Percentiles rank a stretch among this genome's conserved stretches.
Conservation (phyloP, 805 yeast species). For the Sugiyamaella valdiviana region DNA sequence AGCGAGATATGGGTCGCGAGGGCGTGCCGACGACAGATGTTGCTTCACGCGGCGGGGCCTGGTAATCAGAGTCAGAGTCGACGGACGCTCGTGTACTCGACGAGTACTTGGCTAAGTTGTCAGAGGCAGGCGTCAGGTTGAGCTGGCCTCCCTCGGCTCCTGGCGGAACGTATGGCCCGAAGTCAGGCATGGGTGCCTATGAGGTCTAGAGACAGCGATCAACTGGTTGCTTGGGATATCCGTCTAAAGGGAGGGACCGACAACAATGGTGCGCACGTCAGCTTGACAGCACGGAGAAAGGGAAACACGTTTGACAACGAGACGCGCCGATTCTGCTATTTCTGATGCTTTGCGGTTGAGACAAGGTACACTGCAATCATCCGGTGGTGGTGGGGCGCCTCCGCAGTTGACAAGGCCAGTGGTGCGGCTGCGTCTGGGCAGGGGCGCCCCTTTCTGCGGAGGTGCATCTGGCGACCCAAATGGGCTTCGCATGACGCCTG, state of each 20-base stretch:
- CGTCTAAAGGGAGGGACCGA: too few relatives aligned
- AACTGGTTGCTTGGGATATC: too few relatives aligned
- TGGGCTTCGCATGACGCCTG: neutral
- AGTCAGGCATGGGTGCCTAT: too few relatives aligned
- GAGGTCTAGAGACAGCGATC: too few relatives aligned
- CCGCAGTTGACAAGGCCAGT: neutral
- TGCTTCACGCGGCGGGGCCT: constrained; percentile 7
- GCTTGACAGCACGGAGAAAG: too few relatives aligned
- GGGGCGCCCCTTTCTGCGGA: neutral
- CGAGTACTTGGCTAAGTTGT: constrained; percentile 7
- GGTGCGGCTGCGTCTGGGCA: neutral
- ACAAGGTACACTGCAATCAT: too few relatives aligned
- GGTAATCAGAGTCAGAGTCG: constrained; percentile 26
- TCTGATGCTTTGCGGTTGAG: too few relatives aligned
- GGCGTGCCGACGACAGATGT: constrained; percentile 6
- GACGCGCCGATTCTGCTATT: too few relatives aligned
- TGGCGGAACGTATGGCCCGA: too few relatives aligned
- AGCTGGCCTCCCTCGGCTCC: neutral
- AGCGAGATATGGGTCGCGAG: constrained; percentile 58
- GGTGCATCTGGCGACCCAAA: neutral
- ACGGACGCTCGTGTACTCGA: constrained; percentile 25
- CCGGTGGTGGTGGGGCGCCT: too few relatives aligned
- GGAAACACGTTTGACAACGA: too few relatives aligned
- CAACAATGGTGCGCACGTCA: too few relatives aligned
- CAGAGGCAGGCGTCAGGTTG: constrained; percentile 18